These are phyloP conservation scores for Aspergillus felis DNA, from an alignment of 2,329 filamentous ascomycete species.

Conservation along the genomic window DNA sequence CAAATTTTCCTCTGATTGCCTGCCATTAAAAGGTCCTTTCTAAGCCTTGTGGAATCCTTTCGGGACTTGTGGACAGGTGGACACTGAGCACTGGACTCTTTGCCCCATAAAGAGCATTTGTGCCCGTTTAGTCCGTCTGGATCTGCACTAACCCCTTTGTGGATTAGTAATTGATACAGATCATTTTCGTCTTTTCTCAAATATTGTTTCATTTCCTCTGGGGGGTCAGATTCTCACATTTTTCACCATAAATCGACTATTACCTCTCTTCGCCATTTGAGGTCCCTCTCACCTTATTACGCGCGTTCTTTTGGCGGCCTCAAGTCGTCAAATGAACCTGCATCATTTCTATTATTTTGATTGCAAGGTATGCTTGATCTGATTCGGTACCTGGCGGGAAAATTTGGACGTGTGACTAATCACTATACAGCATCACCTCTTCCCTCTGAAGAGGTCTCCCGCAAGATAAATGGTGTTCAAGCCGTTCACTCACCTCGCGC, in stretches of 20 bases:
- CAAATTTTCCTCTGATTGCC: neutral
- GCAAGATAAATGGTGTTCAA: slow-evolving; percentile 85
- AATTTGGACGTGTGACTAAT: too few species aligned
- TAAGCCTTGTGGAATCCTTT: neutral
- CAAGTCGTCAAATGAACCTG: slow-evolving; percentile 98
- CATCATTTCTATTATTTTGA: slow-evolving; percentile 60
- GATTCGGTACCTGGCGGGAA: neutral
- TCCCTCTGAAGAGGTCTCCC: slow-evolving; percentile 61
- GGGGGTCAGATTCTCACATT: neutral
- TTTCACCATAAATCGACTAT: neutral
- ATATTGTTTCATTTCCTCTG: slow-evolving; percentile 9
- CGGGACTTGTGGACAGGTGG: neutral
- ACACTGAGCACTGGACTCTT: neutral
- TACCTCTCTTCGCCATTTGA: neutral
- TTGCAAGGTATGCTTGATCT: slow-evolving; percentile 55
- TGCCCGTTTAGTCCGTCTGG: neutral
- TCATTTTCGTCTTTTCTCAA: slow-evolving; percentile 14
- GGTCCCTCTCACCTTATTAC: slow-evolving; percentile 7
- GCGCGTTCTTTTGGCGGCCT: slow-evolving; percentile 89
- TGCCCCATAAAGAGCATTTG: neutral
- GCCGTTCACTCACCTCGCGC: slow-evolving; percentile 76
- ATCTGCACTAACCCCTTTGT: slow-evolving; percentile 16
- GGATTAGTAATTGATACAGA: slow-evolving; percentile 10
- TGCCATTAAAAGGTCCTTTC: neutral
- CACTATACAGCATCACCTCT: slow-evolving; percentile 46